Conservation (phyloP, 2,329 filamentous ascomycete species). For the Talaromyces sp. region DNA sequence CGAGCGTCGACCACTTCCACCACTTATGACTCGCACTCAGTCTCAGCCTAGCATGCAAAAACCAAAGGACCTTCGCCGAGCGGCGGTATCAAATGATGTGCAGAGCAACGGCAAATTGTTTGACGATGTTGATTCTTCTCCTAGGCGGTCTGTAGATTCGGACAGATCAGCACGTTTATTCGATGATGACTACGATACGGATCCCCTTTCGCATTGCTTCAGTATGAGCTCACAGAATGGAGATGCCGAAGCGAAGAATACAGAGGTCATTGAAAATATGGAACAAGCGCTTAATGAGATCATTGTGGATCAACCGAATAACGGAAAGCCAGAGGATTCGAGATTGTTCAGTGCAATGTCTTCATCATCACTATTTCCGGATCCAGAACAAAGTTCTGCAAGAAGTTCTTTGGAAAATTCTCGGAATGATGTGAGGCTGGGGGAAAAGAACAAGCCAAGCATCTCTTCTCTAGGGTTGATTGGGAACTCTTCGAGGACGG, state of each 20-base stretch:
- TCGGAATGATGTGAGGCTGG: slow-evolving; percentile 41
- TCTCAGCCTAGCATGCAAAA: slow-evolving; percentile 45
- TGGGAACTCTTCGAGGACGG: slow-evolving; percentile 78
- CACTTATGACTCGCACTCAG: slow-evolving; percentile 46
- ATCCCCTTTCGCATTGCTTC: slow-evolving; percentile 74
- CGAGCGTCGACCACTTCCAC: slow-evolving; percentile 41
- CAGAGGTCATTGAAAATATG: slow-evolving; percentile 83
- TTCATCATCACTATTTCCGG: slow-evolving; percentile 51
- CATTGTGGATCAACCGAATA: slow-evolving; percentile 69
- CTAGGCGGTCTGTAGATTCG: slow-evolving; percentile 70
- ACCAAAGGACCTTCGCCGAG: slow-evolving; percentile 55
- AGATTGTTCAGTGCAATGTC: slow-evolving; percentile 33
- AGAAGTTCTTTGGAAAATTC: slow-evolving; percentile 61
- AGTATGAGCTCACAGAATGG: slow-evolving; percentile 65
- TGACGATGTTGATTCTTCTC: slow-evolving; percentile 44
- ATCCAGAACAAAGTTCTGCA: slow-evolving; percentile 58
- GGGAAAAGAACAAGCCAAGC: slow-evolving; percentile 68
- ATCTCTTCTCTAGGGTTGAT: slow-evolving; percentile 89
- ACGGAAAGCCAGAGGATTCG: slow-evolving; percentile 35
- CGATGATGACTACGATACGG: slow-evolving; percentile 71
- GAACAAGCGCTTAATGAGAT: slow-evolving; percentile 90
- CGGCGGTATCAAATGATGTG: slow-evolving; percentile 60
- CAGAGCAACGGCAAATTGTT: slow-evolving; percentile 47
- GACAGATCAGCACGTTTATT: slow-evolving; percentile 61
- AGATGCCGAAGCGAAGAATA: slow-evolving; percentile 59